Conservation (phyloP, 1,139 yeast species). For the Sugiyamaella japonica region DNA sequence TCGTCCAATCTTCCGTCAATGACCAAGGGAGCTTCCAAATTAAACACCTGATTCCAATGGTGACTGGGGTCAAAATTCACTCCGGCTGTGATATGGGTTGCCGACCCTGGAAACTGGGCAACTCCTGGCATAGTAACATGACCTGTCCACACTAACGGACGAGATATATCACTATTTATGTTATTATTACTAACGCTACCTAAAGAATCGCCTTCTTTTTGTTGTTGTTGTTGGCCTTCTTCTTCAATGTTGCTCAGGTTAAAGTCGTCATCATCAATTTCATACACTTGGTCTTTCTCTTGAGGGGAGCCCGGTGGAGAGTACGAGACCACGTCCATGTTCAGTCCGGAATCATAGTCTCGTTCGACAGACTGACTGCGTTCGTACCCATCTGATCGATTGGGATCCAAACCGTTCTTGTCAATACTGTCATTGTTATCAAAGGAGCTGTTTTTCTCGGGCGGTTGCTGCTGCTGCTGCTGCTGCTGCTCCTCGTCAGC, state of each 20-base stretch:
- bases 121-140: slow-evolving; percentile 56
- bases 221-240: slow-evolving; percentile 25
- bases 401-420: background rate
- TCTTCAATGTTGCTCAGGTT: slow-evolving; percentile 42
- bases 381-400: background rate
- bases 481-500: slow-evolving; percentile 9
- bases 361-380: slow-evolving; percentile 14
- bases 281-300: slow-evolving; percentile 10
- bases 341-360: slow-evolving; percentile 17
- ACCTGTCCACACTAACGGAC: slow-evolving; percentile 54
- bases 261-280: slow-evolving; percentile 33
- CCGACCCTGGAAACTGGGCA: slow-evolving; percentile 50
- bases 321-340: slow-evolving; percentile 28
- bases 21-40: slow-evolving; percentile 43
- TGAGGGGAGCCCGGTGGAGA: slow-evolving; percentile 31
- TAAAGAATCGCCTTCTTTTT: slow-evolving; percentile 15
- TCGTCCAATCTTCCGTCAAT: slow-evolving; percentile 66
- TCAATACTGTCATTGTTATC: background rate
- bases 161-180: slow-evolving; percentile 7
- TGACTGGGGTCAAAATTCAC: slow-evolving; percentile 28
- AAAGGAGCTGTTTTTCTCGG: background rate
- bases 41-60: slow-evolving; percentile 39
- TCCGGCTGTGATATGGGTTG: slow-evolving; percentile 48
- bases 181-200: background rate
- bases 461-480: background rate